Conservation (phyloP, 2,329 filamentous ascomycete genomes). For the Lachnellula cervina region DNA sequence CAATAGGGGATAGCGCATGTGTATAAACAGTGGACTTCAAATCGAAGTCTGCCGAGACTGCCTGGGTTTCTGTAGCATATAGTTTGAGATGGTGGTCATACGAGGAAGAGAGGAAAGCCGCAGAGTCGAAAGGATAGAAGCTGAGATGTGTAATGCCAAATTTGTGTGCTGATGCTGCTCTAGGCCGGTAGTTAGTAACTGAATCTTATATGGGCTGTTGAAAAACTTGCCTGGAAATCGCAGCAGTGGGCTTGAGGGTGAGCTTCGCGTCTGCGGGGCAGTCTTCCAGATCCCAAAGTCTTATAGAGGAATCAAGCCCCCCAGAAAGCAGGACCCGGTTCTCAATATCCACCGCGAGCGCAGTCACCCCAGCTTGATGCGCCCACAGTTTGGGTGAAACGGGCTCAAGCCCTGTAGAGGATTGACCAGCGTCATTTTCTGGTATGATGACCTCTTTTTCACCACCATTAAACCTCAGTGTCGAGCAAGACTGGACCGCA, state of each 20-base stretch:
- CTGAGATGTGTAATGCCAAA: conserved; percentile 71
- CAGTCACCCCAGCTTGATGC: conserved; percentile 74
- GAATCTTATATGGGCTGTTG: background rate
- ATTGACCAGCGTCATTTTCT: conserved; percentile 4
- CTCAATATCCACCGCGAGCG: conserved; percentile 78
- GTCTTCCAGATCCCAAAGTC: conserved; percentile 79
- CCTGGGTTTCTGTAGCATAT: conserved; percentile 61
- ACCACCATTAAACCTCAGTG: conserved; percentile 66
- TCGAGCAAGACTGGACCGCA: conserved; percentile 62
- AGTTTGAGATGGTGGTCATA: conserved; percentile 75
- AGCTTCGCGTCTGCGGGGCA: conserved; percentile 38
- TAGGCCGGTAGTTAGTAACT: conserved; percentile 7
- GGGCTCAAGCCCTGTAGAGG: background rate
- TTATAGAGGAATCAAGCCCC: conserved; percentile 78
- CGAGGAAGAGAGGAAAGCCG: conserved; percentile 70
- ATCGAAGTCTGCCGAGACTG: conserved; percentile 60
- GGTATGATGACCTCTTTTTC: conserved; percentile 33
- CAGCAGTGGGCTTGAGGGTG: conserved; percentile 50
- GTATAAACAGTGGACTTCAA: conserved; percentile 67
- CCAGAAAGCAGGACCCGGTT: conserved; percentile 77
- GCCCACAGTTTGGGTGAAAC: conserved; percentile 44
- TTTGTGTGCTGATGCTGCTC: conserved; percentile 45
- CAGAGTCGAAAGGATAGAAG: conserved; percentile 74
- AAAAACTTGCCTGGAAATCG: conserved; percentile 38
- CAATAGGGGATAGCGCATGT: conserved; percentile 70